phyloP scores from a whole-genome alignment of 768 basidiomycete species.

The Mycena sanguinolenta region DNA sequence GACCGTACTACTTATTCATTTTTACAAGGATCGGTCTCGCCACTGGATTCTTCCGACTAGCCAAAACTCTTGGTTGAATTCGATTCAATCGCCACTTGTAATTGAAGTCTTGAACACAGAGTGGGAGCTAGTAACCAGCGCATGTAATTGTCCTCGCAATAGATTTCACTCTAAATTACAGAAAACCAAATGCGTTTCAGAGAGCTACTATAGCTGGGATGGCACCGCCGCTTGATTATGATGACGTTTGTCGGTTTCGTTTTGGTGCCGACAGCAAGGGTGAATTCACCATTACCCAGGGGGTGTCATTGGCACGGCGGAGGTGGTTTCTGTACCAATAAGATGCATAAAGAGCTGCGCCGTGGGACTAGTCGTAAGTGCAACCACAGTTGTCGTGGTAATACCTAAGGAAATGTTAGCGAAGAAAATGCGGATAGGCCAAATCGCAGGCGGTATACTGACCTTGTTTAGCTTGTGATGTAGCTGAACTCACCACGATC shows the following conservation, averaged over 20 bases:
- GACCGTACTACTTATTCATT: too few relatives aligned
- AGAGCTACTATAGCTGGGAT: not conserved
- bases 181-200: not conserved
- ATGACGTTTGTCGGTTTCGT: slow-evolving; percentile 36
- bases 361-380: slow-evolving; percentile 19
- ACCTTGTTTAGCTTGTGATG: slow-evolving; percentile 29
- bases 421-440: too few relatives aligned
- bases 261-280: slow-evolving; percentile 29
- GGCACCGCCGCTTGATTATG: slow-evolving; percentile 35
- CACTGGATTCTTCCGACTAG: too few relatives aligned
- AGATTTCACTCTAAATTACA: too few relatives aligned
- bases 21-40: too few relatives aligned
- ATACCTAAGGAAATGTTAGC: too few relatives aligned
- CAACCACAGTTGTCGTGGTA: slow-evolving; percentile 36
- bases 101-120: too few relatives aligned
- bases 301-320: slow-evolving; percentile 29
- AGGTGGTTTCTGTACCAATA: slow-evolving; percentile 31
- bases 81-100: too few relatives aligned
- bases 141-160: too few relatives aligned
- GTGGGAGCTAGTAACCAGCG: too few relatives aligned
- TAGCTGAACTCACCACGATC: slow-evolving; percentile 31
- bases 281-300: slow-evolving; percentile 26
- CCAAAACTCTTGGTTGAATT: too few relatives aligned
- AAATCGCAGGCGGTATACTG: not conserved
- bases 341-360: slow-evolving; percentile 36